These are phyloP conservation scores for Suillus fuscotomentosus DNA, from an alignment of 768 basidiomycete species.

Conservation along the genomic window DNA sequence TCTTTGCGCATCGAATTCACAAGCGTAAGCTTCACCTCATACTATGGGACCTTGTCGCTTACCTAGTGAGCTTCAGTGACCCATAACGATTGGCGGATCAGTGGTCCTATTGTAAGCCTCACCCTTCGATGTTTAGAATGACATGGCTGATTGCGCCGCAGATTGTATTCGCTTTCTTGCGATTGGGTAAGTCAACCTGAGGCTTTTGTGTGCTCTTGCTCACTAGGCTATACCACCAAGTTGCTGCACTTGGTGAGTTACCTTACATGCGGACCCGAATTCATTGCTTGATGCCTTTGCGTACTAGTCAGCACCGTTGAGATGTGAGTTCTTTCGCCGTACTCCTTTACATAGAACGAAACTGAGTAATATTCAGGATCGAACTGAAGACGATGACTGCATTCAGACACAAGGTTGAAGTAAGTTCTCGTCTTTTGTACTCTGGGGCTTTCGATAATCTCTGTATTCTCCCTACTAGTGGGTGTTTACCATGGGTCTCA, in stretches of 20 bases:
- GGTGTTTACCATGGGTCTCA: conserved; percentile 50
- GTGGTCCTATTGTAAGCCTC: conserved; percentile 34
- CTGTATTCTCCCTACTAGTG: conserved; percentile 30
- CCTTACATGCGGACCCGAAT: not conserved
- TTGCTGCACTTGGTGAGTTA: conserved; percentile 31
- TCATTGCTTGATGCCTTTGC: not conserved
- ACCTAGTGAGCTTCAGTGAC: conserved; percentile 20
- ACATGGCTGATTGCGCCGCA: conserved; percentile 6
- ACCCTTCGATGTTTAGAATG: not conserved
- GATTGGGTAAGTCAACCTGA: conserved; percentile 24
- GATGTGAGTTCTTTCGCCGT: conserved; percentile 20
- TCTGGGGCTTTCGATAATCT: conserved; percentile 12
- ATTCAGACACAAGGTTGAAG: conserved; percentile 22
- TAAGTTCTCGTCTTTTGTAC: conserved; percentile 4
- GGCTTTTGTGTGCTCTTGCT: not conserved
- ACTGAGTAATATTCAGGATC: conserved; percentile 16
- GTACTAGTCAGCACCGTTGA: conserved; percentile 26
- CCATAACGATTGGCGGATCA: conserved; percentile 25
- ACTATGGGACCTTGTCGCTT: not conserved
- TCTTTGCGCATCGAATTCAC: conserved; percentile 41
- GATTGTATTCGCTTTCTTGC: conserved; percentile 28
- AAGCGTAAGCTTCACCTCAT: conserved; percentile 29
- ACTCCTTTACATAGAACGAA: not conserved
- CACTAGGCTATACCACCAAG: conserved; percentile 20
- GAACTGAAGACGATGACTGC: conserved; percentile 20